These are phyloP conservation scores for Hibiscus mutabilis DNA, from an alignment of 345 rosid genomes.

Conservation along the genomic window DNA sequence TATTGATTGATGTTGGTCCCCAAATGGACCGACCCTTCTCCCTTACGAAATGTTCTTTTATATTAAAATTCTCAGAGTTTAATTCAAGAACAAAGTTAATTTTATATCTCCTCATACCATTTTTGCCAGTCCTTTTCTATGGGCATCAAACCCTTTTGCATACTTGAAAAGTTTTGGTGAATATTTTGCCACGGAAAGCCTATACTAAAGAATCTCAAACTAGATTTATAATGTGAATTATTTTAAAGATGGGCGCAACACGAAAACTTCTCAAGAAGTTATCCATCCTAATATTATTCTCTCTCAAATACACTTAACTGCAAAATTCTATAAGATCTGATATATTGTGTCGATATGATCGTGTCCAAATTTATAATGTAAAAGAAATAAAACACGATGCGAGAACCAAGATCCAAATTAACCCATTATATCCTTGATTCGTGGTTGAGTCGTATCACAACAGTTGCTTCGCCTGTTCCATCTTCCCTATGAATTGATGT, in stretches of 20 bases:
- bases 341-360: too few species aligned
- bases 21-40: slow-evolving; percentile 15
- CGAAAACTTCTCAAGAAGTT: too few species aligned
- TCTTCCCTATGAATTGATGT: not conserved
- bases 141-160: slow-evolving; percentile 18
- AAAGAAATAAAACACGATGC: not conserved
- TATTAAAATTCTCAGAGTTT: not conserved
- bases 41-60: not conserved
- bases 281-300: too few species aligned
- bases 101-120: too few species aligned
- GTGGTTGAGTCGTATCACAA: too few species aligned
- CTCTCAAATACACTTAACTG: too few species aligned
- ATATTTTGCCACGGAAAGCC: slow-evolving; percentile 15
- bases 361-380: too few species aligned
- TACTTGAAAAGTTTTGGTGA: slow-evolving; percentile 16
- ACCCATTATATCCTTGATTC: too few species aligned
- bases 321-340: not conserved
- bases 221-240: not conserved
- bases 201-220: slow-evolving; percentile 7
- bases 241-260: too few species aligned
- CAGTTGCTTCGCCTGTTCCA: not conserved
- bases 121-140: too few species aligned
- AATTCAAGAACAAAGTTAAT: not conserved
- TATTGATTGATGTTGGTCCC: slow-evolving; percentile 14
- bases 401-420: too few species aligned